Conservation (phyloP, 345 rosid species). For the Draba incana region DNA sequence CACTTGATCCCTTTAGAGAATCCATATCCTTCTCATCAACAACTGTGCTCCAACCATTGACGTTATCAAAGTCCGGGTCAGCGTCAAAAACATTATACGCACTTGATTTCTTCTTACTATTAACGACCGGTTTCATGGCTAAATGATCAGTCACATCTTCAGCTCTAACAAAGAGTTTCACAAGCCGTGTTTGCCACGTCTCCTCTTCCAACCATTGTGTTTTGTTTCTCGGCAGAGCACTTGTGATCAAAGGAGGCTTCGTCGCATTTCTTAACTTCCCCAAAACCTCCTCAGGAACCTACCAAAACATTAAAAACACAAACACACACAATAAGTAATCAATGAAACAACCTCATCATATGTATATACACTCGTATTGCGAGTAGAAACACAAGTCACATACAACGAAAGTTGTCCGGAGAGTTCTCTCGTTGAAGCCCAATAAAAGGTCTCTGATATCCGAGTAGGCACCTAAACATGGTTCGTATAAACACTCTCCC, state of each 20-base stretch:
- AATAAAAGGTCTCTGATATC: constrained; percentile 59
- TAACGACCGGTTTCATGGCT: constrained; percentile 22
- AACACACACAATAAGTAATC: not conserved
- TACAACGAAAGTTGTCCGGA: constrained; percentile 73
- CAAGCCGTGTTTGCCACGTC: constrained; percentile 39
- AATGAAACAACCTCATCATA: not conserved
- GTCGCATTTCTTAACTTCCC: constrained; percentile 35
- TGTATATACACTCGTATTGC: not conserved
- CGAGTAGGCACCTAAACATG: constrained; percentile 70
- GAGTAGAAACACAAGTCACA: constrained; percentile 1
- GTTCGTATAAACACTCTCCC: constrained; percentile 43
- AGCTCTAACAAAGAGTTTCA: constrained; percentile 42
- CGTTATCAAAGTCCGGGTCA: constrained; percentile 64
- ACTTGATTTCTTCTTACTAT: constrained; percentile 31
- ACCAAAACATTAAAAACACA: not conserved
- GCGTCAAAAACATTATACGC: constrained; percentile 56
- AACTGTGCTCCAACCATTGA: constrained; percentile 62
- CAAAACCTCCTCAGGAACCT: constrained; percentile 56
- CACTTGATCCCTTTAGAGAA: constrained; percentile 46
- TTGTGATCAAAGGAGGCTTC: constrained; percentile 45
- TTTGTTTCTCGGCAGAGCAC: constrained; percentile 36
- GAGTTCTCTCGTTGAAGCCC: constrained; percentile 64
- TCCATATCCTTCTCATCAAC: constrained; percentile 46
- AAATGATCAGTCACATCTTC: constrained; percentile 37
- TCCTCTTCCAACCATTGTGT: constrained; percentile 6